Percentiles rank a stretch among this genome's conserved stretches.
Conservation (phyloP, 2,329 filamentous ascomycete genomes). For the Aspergillus arachidicola region DNA sequence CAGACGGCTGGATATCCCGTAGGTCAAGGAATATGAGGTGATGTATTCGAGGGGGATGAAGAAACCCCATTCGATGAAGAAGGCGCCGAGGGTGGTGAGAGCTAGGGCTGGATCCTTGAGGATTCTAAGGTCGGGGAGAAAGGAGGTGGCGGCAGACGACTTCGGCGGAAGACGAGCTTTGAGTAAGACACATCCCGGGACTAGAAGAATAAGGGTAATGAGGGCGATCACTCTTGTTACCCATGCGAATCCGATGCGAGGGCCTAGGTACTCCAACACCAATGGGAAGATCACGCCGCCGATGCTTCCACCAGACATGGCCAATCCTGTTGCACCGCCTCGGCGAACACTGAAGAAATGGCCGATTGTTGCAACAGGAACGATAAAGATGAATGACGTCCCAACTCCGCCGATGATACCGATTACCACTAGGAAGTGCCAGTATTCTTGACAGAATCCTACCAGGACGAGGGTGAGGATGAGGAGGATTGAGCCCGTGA, state of each 20-base stretch:
- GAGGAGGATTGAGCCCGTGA: constrained; percentile 21
- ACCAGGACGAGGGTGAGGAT: constrained; percentile 14
- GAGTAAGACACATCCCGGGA: constrained; percentile 22
- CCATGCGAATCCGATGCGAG: constrained; percentile 37
- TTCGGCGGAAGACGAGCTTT: constrained; percentile 16
- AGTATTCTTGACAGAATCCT: constrained; percentile 34
- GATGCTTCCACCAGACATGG: constrained; percentile 34
- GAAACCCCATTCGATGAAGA: constrained; percentile 27
- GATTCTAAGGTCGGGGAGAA: constrained; percentile 24
- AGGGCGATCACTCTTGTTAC: constrained; percentile 43
- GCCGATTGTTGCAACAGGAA: constrained; percentile 21
- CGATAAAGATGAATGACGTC: constrained; percentile 42
- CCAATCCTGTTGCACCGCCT: constrained; percentile 37
- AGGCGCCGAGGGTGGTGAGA: constrained; percentile 22
- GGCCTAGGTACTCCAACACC: constrained; percentile 29
- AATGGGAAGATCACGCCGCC: constrained; percentile 39
- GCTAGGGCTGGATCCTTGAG: constrained; percentile 18
- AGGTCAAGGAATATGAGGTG: constrained; percentile 23
- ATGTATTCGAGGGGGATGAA: constrained; percentile 31
- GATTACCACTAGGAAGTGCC: constrained; percentile 46
- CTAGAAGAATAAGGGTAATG: constrained; percentile 32
- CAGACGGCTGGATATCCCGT: constrained; percentile 17
- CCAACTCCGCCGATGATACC: constrained; percentile 43
- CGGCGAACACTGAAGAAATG: constrained; percentile 38
- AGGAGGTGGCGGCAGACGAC: constrained; percentile 14